phyloP scores from a whole-genome alignment of 371 early-diverging fungal genomes.

The Mortierella polycephala region DNA sequence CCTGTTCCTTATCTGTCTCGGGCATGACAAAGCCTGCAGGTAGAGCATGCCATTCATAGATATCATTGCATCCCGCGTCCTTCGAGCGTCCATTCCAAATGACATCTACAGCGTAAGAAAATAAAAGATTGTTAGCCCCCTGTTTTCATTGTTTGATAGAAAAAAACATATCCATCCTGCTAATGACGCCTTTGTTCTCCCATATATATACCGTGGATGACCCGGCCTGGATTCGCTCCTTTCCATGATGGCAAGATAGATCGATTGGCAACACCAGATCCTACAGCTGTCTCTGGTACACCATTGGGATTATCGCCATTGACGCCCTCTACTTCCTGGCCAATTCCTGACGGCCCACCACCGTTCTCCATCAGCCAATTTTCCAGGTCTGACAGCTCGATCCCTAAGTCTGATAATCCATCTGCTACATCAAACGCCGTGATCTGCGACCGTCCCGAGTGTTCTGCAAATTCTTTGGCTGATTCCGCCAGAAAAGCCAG shows the following conservation, averaged over 20 bases:
- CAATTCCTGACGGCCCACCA: slow-evolving; percentile 10
- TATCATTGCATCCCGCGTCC: slow-evolving; percentile 1
- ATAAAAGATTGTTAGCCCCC: not conserved
- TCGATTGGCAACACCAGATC: slow-evolving; percentile 14
- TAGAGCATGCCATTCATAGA: slow-evolving; percentile 49
- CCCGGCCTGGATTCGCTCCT: slow-evolving; percentile 44
- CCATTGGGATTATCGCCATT: slow-evolving; percentile 3
- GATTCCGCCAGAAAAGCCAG: slow-evolving; percentile 45
- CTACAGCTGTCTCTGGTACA: slow-evolving; percentile 1
- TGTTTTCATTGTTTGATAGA: not conserved
- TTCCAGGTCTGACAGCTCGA: slow-evolving; percentile 35
- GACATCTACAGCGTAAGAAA: slow-evolving; percentile 15
- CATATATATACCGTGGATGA: slow-evolving; percentile 29
- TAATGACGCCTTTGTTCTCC: not conserved
- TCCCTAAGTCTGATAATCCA: slow-evolving; percentile 42
- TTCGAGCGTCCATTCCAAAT: slow-evolving; percentile 32
- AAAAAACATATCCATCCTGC: not conserved
- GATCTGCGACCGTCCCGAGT: slow-evolving; percentile 44
- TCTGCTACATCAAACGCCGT: slow-evolving; percentile 46
- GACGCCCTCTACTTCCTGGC: not conserved
- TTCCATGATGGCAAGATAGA: slow-evolving; percentile 48
- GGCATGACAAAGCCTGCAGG: slow-evolving; percentile 45
- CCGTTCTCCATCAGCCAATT: slow-evolving; percentile 48
- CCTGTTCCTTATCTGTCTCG: slow-evolving; percentile 51
- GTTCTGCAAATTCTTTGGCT: slow-evolving; percentile 50